phyloP scores from a whole-genome alignment of 768 basidiomycete genomes.

The Tricholoma sp. region DNA sequence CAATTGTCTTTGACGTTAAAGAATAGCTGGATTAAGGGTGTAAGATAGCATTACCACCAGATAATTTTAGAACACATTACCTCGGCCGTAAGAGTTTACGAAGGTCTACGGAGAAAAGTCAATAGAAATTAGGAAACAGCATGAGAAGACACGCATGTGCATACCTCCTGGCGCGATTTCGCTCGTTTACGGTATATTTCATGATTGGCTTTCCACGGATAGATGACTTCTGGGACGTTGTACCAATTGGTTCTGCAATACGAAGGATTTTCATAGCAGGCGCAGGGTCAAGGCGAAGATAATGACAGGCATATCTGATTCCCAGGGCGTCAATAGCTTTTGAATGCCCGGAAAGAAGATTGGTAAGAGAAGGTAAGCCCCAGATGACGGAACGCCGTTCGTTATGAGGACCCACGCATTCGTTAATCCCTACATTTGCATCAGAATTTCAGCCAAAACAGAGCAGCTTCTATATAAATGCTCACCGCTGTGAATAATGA shows the following conservation, averaged over 20 bases:
- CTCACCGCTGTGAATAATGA: constrained; percentile 29
- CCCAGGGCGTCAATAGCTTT: constrained; percentile 56
- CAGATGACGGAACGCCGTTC: constrained; percentile 91
- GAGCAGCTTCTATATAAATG: constrained; percentile 13
- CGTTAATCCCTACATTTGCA: constrained; percentile 74
- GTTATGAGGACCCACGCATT: constrained; percentile 94
- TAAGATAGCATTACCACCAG: background rate
- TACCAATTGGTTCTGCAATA: constrained; percentile 42
- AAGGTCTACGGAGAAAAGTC: constrained; percentile 46
- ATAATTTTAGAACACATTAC: constrained; percentile 27
- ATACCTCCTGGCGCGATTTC: constrained; percentile 61
- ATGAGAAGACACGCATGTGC: constrained; percentile 15
- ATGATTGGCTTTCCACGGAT: constrained; percentile 85
- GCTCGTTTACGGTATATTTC: constrained; percentile 72
- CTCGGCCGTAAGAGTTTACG: constrained; percentile 93
- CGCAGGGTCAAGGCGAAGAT: constrained; percentile 24
- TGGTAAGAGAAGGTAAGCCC: constrained; percentile 75
- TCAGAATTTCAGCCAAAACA: background rate
- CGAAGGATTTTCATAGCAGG: background rate
- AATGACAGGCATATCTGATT: constrained; percentile 29
- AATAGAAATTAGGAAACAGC: background rate
- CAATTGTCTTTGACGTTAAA: constrained; percentile 80
- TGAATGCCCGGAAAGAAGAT: constrained; percentile 68
- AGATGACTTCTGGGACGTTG: constrained; percentile 60
- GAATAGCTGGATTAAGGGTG: constrained; percentile 45